Percentiles rank a stretch among this genome's conserved stretches.
phyloP scores from a whole-genome alignment of 129 eudicot genomes.

The Ambrosia artemisiifolia region DNA sequence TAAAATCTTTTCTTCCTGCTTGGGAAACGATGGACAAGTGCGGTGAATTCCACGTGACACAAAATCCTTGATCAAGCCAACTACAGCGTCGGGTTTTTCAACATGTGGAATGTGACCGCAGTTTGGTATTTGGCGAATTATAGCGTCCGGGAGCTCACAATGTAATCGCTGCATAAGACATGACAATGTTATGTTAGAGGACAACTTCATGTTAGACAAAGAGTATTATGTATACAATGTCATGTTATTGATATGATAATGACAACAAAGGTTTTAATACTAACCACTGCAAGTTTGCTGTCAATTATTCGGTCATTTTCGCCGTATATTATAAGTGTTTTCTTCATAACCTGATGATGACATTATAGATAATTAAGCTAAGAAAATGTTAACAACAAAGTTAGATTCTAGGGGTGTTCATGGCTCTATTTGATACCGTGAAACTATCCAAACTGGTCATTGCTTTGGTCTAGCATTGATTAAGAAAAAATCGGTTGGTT shows the following conservation, averaged over 20 bases:
- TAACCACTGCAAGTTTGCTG: conserved; percentile 73
- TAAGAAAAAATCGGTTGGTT: too few relatives aligned
- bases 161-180: conserved; percentile 54
- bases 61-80: conserved; percentile 56
- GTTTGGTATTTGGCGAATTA: conserved; percentile 63
- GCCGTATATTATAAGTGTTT: conserved; percentile 71
- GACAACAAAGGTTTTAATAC: conserved; percentile 1
- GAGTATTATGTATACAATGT: background rate
- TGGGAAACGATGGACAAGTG: background rate
- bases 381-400: background rate
- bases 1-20: conserved; percentile 7
- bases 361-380: background rate
- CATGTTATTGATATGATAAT: background rate
- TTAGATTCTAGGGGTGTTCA: background rate
- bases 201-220: background rate
- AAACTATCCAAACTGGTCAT: too few relatives aligned
- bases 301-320: conserved; percentile 76
- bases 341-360: conserved; percentile 53
- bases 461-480: too few relatives aligned
- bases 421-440: too few relatives aligned
- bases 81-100: conserved; percentile 63
- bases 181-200: background rate
- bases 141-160: conserved; percentile 65
- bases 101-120: conserved; percentile 94
- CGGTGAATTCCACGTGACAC: background rate